Evolutionary conservation across 306 rosid species (phyloP).

Genomic region (Biancaea sappan): DNA sequence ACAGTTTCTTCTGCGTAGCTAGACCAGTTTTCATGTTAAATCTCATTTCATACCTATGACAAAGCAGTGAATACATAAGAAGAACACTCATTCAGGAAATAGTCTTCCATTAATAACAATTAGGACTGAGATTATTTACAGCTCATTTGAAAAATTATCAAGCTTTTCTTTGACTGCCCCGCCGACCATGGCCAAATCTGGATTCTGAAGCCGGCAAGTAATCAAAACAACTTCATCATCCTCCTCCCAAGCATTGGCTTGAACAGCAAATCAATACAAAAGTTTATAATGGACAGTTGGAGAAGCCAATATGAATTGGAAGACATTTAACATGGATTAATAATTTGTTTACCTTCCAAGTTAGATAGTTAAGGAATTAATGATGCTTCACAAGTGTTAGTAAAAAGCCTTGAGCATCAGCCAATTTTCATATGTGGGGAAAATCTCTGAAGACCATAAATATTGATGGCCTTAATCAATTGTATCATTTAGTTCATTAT

Average conservation of each 20-base stretch:
- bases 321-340: conserved; percentile 15
- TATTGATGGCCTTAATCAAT: not conserved
- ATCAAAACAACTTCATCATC: conserved; percentile 90
- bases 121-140: conserved; percentile 51
- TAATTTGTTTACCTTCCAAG: not conserved
- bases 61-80: conserved; percentile 29
- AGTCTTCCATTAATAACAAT: conserved; percentile 14
- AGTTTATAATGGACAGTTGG: conserved; percentile 27
- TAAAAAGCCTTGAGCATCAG: no score
- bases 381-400: not conserved
- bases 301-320: not conserved
- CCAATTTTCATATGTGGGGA: no score
- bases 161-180: conserved; percentile 77
- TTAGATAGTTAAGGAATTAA: not conserved
- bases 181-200: conserved; percentile 63
- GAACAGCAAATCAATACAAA: conserved; percentile 13
- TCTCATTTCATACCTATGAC: conserved; percentile 85
- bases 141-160: conserved; percentile 69
- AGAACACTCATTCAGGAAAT: conserved; percentile 4
- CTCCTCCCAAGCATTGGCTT: conserved; percentile 99
- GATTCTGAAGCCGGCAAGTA: conserved; percentile 83
- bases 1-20: conserved; percentile 79
- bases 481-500: not conserved
- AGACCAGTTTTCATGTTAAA: conserved; percentile 78
- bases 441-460: not conserved